Evolutionary conservation across 2,329 filamentous ascomycete genomes (phyloP).

Genomic region (Xylariales sp.): DNA sequence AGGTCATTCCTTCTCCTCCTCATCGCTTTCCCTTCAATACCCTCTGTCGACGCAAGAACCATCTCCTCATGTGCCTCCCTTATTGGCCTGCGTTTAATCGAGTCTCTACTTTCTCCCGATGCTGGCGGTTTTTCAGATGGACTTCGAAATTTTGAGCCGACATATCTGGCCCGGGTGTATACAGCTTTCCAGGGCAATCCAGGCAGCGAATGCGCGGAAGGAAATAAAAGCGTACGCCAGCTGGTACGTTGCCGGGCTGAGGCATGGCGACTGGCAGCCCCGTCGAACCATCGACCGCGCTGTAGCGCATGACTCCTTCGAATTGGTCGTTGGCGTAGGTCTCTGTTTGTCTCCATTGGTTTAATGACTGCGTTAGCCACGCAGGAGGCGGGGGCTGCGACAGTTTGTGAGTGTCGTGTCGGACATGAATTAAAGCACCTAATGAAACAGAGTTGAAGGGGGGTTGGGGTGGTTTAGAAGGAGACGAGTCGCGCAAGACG

Average conservation of each 20-base stretch:
- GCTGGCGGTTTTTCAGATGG: slow-evolving; percentile 79
- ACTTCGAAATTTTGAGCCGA: slow-evolving; percentile 90
- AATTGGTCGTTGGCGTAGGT: slow-evolving; percentile 77
- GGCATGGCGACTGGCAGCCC: slow-evolving; percentile 56
- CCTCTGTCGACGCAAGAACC: no score
- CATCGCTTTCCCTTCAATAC: no score
- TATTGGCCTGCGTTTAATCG: slow-evolving; percentile 6
- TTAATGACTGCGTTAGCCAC: slow-evolving; percentile 77
- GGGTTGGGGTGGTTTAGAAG: no score
- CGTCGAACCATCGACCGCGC: slow-evolving; percentile 69
- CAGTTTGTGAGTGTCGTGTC: slow-evolving; percentile 22
- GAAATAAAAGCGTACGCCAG: slow-evolving; percentile 72
- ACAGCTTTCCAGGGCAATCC: slow-evolving; percentile 90
- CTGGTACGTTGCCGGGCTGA: slow-evolving; percentile 44
- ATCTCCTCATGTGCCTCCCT: no score
- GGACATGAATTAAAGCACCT: no score
- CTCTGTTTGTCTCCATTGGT: slow-evolving; percentile 56
- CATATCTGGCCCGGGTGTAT: slow-evolving; percentile 81
- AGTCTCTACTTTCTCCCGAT: slow-evolving; percentile 65
- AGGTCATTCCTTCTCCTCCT: no score
- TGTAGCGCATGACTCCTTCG: slow-evolving; percentile 88
- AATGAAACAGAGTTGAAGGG: no score
- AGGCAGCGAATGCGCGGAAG: slow-evolving; percentile 85
- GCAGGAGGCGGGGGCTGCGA: slow-evolving; percentile 74
- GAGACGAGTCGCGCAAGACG: no score